These are phyloP conservation scores for Benincasa hispida DNA, from an alignment of 306 rosid genomes.

Conservation along the genomic window DNA sequence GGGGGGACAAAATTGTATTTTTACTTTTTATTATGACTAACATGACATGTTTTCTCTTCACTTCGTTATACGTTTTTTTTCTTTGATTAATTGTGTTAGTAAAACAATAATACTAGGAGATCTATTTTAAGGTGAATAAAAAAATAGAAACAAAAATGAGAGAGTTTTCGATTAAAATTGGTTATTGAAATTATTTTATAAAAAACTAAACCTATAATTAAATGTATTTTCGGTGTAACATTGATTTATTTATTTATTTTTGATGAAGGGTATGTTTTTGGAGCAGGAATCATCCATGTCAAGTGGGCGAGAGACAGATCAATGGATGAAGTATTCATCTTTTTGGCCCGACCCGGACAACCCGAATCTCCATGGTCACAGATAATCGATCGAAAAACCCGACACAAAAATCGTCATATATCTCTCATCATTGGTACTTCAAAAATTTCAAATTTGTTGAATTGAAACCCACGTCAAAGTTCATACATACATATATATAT, in stretches of 20 bases:
- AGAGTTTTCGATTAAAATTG: not conserved
- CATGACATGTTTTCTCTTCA: too few species aligned
- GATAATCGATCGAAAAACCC: constrained; percentile 21
- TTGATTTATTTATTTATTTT: not conserved
- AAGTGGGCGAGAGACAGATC: constrained; percentile 68
- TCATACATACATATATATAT: not conserved
- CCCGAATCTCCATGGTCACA: constrained; percentile 78
- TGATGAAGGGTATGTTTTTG: not conserved
- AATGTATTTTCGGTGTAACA: not conserved
- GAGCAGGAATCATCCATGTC: constrained; percentile 59
- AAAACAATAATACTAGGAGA: too few species aligned
- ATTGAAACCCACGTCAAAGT: not conserved
- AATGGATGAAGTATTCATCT: constrained; percentile 87
- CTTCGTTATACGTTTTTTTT: too few species aligned
- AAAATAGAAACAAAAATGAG: not conserved
- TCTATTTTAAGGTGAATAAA: too few species aligned
- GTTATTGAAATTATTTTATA: not conserved
- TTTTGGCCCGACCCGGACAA: constrained; percentile 91
- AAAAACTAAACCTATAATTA: not conserved
- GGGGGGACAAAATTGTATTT: too few species aligned
- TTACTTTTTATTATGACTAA: too few species aligned
- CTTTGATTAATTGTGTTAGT: too few species aligned
- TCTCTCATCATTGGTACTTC: not conserved
- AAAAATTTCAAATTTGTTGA: not conserved
- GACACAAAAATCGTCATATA: not conserved